Conservation (phyloP, 1,139 yeast genomes). For the Hyphopichia fennica region DNA sequence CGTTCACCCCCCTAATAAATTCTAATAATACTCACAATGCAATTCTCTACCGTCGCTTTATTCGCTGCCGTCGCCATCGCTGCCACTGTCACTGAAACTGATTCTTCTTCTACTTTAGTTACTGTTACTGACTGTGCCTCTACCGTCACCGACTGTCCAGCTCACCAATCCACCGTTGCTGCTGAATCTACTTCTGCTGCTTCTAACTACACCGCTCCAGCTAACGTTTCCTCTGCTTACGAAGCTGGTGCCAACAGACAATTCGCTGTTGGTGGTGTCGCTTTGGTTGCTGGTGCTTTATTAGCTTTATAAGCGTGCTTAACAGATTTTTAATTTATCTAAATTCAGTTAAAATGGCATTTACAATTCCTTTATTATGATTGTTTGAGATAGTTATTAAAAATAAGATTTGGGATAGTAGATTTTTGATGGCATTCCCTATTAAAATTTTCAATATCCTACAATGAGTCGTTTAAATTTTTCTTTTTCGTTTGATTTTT, state of each 20-base stretch:
- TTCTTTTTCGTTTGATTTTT: background rate
- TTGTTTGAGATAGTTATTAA: background rate
- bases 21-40: slow-evolving; percentile 4
- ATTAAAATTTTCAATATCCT: background rate
- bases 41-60: slow-evolving; percentile 9
- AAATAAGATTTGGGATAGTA: background rate
- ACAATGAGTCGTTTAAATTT: background rate
- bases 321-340: background rate
- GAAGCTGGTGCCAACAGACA: slow-evolving; percentile 19
- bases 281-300: slow-evolving; percentile 35
- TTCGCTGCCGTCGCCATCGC: slow-evolving; percentile 16
- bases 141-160: slow-evolving; percentile 31
- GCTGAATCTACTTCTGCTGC: slow-evolving; percentile 8
- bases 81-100: slow-evolving; percentile 22
- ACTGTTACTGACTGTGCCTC: slow-evolving; percentile 32
- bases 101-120: slow-evolving; percentile 22
- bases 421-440: background rate
- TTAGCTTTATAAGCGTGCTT: slow-evolving; percentile 5
- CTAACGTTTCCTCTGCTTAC: slow-evolving; percentile 12
- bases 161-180: slow-evolving; percentile 9
- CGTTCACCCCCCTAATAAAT: slow-evolving; percentile 14
- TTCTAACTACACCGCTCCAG: slow-evolving; percentile 9
- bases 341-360: background rate
- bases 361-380: slow-evolving; percentile 1
- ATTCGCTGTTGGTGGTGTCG: slow-evolving; percentile 24